Percentiles rank a stretch among this genome's conserved stretches.
These are phyloP conservation scores for Alloteropsis angusta DNA, from an alignment of 202 grass and related monocot genomes.

Conservation along the genomic window DNA sequence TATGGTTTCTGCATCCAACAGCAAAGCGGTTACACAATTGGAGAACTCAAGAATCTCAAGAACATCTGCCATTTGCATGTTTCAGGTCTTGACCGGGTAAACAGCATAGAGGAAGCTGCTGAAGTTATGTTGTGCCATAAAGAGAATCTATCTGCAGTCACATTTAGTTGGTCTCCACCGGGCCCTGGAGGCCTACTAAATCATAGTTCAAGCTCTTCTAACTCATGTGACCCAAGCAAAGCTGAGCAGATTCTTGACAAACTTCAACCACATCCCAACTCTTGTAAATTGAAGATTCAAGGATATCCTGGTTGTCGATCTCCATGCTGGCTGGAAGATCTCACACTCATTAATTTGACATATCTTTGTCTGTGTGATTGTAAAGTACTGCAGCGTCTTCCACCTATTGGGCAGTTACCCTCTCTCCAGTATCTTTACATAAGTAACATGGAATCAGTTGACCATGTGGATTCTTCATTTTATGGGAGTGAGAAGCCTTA, in stretches of 20 bases:
- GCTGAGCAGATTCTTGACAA: background rate
- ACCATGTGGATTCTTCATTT: background rate
- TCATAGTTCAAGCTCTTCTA: background rate
- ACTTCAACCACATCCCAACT: background rate
- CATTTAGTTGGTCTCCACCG: background rate
- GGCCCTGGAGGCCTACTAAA: background rate
- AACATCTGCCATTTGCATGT: background rate
- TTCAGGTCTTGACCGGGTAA: background rate
- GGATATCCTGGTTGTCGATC: conserved; percentile 6
- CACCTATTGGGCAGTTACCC: background rate
- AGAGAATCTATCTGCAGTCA: background rate
- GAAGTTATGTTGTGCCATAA: background rate
- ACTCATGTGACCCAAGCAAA: background rate
- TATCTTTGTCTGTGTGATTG: background rate
- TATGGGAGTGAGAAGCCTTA: background rate
- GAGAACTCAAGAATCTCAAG: background rate
- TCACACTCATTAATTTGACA: background rate
- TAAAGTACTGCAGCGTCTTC: background rate
- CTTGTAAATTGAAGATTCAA: background rate
- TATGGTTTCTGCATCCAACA: background rate
- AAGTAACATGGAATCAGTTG: background rate
- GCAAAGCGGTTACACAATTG: background rate
- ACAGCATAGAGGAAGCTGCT: background rate
- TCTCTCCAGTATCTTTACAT: conserved; percentile 7
- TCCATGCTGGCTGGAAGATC: background rate